Percentiles rank a stretch among this genome's conserved stretches.
Evolutionary conservation across 257 asterid species (phyloP).

Genomic region (Primulina huaijiensis): DNA sequence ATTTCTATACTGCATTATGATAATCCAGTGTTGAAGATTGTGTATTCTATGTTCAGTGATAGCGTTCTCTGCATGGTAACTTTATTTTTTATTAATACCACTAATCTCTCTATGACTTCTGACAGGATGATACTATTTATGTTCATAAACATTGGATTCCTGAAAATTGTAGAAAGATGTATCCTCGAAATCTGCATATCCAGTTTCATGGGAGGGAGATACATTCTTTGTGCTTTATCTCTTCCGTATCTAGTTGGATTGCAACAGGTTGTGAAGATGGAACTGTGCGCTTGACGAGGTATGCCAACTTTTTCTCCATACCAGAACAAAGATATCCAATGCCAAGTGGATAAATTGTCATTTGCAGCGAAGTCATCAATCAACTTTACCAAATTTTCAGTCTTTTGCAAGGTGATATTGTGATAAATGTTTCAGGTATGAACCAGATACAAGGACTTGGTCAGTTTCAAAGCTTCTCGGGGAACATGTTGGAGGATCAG

Average conservation of each 20-base stretch:
- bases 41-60: no score
- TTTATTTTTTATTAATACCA: background rate
- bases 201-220: conserved; percentile 98
- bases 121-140: conserved; percentile 78
- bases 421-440: conserved; percentile 54
- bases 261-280: conserved; percentile 99
- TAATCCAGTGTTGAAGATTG: no score
- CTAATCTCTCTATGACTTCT: conserved; percentile 22
- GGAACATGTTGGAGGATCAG: conserved; percentile 97
- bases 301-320: conserved; percentile 23
- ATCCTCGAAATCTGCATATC: conserved; percentile 79
- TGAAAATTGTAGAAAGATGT: conserved; percentile 49
- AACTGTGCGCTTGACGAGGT: conserved; percentile 92
- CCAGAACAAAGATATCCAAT: conserved; percentile 15
- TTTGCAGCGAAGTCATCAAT: background rate
- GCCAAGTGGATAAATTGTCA: conserved; percentile 13
- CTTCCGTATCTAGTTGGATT: conserved; percentile 55
- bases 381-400: conserved; percentile 2
- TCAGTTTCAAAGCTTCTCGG: conserved; percentile 76
- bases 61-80: background rate
- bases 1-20: no score
- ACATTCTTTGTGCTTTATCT: conserved; percentile 73
- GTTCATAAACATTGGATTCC: conserved; percentile 66
- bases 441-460: conserved; percentile 62
- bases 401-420: conserved; percentile 20